phyloP scores from a whole-genome alignment of 2,329 filamentous ascomycete species.

The Pseudocercospora crystallina region DNA sequence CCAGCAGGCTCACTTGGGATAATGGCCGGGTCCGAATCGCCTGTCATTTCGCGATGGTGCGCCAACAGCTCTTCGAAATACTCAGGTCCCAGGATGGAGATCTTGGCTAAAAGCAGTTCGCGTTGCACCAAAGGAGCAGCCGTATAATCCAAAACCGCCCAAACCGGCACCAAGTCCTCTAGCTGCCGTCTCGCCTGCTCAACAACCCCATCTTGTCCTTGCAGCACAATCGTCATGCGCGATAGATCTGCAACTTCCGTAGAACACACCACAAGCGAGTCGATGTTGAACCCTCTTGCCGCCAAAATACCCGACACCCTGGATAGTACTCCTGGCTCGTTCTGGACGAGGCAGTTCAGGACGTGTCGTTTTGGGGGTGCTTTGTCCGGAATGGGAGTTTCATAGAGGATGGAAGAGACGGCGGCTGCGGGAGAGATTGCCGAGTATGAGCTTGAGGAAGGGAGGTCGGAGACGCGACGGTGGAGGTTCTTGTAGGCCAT shows the following conservation, averaged over 20 bases:
- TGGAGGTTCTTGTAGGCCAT: constrained; percentile 97
- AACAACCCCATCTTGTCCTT: constrained; percentile 93
- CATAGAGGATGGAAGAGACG: constrained; percentile 97
- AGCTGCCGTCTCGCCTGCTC: constrained; percentile 95
- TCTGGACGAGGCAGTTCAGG: constrained; percentile 97
- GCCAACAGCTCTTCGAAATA: constrained; percentile 96
- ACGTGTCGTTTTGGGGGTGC: constrained; percentile 90
- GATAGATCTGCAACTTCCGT: constrained; percentile 96
- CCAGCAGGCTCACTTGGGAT: constrained; percentile 24
- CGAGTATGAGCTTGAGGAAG: constrained; percentile 52
- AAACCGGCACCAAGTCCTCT: constrained; percentile 95
- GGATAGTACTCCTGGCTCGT: constrained; percentile 95
- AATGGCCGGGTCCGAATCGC: constrained; percentile 28
- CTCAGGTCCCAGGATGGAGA: constrained; percentile 94
- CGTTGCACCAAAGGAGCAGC: constrained; percentile 89
- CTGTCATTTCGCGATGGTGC: constrained; percentile 88
- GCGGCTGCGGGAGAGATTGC: constrained; percentile 89
- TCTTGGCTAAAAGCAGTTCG: constrained; percentile 90
- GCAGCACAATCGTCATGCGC: constrained; percentile 97
- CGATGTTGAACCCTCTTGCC: constrained; percentile 97
- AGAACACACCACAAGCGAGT: constrained; percentile 95
- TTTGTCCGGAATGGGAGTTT: constrained; percentile 82
- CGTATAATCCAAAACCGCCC: constrained; percentile 97
- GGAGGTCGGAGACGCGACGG: constrained; percentile 81
- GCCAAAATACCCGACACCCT: constrained; percentile 95